phyloP scores from a whole-genome alignment of 768 basidiomycete species.

The Coprinellus aureogranulatus region DNA sequence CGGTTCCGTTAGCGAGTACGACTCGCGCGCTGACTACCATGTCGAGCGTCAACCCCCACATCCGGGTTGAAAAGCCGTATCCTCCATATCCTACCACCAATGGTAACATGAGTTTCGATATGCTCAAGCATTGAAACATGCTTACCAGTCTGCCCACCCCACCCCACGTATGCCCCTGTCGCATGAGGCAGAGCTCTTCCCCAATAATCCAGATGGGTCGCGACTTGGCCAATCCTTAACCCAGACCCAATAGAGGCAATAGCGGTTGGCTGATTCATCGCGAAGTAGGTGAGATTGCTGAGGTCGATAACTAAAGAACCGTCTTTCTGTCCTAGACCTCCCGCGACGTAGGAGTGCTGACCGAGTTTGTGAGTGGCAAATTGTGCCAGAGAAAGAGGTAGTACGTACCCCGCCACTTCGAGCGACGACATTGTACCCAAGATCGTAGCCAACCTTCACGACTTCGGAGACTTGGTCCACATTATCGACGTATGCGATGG shows the following conservation, averaged over 20 bases:
- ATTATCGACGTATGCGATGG: conserved; percentile 26
- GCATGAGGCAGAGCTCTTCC: conserved; percentile 42
- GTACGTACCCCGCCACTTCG: conserved; percentile 44
- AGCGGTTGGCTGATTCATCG: conserved; percentile 25
- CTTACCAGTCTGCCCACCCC: conserved; percentile 36
- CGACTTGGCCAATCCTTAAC: conserved; percentile 39
- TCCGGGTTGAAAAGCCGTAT: conserved; percentile 47
- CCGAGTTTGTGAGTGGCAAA: too few relatives aligned
- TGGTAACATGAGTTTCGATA: too few relatives aligned
- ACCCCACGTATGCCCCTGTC: conserved; percentile 44
- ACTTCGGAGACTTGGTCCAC: conserved; percentile 26
- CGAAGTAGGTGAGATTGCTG: conserved; percentile 32
- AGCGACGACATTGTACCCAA: conserved; percentile 31
- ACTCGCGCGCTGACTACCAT: conserved; percentile 38
- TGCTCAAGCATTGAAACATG: too few relatives aligned
- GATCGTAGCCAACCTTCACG: conserved; percentile 23
- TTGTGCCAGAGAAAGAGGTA: too few relatives aligned
- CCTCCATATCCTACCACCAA: conserved; percentile 49
- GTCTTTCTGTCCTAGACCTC: conserved; percentile 40
- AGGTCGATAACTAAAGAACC: conserved; percentile 43
- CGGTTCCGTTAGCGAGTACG: conserved; percentile 47
- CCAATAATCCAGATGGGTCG: conserved; percentile 31
- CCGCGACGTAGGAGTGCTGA: conserved; percentile 46
- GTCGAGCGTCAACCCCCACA: conserved; percentile 54
- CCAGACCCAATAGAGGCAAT: conserved; percentile 38